These are phyloP conservation scores for Sherardia arvensis DNA, from an alignment of 257 asterid species.

Conservation along the genomic window DNA sequence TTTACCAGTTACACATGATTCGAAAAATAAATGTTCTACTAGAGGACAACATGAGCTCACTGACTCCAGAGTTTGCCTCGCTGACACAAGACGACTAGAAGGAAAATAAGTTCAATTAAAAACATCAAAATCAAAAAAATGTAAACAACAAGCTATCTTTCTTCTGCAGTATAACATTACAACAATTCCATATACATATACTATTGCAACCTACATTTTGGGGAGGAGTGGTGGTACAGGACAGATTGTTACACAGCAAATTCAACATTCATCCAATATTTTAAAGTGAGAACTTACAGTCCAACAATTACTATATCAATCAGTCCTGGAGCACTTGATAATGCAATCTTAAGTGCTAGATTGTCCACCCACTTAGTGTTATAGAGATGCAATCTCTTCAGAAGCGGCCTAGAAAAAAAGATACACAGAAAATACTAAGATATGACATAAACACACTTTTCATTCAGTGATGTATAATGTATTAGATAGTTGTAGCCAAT, in stretches of 20 bases:
- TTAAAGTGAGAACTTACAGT: conserved; percentile 50
- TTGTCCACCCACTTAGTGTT: conserved; percentile 74
- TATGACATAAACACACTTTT: not conserved
- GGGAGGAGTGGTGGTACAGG: not conserved
- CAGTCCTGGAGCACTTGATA: conserved; percentile 58
- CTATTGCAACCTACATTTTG: not conserved
- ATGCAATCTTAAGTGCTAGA: conserved; percentile 50
- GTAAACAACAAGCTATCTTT: not conserved
- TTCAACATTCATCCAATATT: not conserved
- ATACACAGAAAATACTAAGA: not conserved
- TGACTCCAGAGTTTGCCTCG: conserved; percentile 59
- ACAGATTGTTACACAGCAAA: not conserved
- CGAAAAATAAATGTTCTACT: conserved; percentile 66
- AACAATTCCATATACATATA: not conserved
- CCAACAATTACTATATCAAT: conserved; percentile 77
- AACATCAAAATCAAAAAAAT: not conserved
- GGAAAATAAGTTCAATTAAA: conserved; percentile 10
- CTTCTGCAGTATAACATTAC: not conserved
- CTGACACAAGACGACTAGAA: conserved; percentile 48
- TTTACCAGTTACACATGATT: conserved; percentile 65
- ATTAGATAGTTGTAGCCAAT: conserved; percentile 10
- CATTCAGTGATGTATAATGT: not conserved
- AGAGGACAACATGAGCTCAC: conserved; percentile 62
- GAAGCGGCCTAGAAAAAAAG: conserved; percentile 34
- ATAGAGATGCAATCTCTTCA: conserved; percentile 70